Percentiles rank a stretch among this genome's conserved stretches.
phyloP scores from a whole-genome alignment of 2,329 filamentous ascomycete species.

The Periglandula ipomoeae region DNA sequence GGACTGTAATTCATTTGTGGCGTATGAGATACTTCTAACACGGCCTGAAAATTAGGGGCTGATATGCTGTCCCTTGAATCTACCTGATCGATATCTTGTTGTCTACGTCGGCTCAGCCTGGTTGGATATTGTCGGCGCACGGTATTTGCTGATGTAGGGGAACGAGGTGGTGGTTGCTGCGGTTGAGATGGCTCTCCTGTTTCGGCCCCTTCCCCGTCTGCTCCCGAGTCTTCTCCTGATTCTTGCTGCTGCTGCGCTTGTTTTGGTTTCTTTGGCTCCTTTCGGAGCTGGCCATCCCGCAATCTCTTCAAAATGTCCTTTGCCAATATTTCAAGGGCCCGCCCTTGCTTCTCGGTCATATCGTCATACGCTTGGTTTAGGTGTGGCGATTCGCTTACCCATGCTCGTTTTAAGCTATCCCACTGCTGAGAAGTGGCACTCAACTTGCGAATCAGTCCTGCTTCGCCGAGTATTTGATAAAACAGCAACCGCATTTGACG shows the following conservation, averaged over 20 bases:
- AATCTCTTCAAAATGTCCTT: slow-evolving; percentile 71
- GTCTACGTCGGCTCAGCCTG: slow-evolving; percentile 12
- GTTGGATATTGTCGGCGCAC: background rate
- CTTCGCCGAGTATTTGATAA: slow-evolving; percentile 53
- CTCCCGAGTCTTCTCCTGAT: too few relatives aligned
- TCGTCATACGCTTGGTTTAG: slow-evolving; percentile 43
- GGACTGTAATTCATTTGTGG: slow-evolving; percentile 18
- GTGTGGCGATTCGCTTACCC: slow-evolving; percentile 50
- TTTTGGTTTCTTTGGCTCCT: slow-evolving; percentile 29
- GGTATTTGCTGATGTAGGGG: background rate
- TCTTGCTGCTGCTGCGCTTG: background rate
- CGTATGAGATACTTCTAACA: slow-evolving; percentile 15
- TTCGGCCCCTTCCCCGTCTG: too few relatives aligned
- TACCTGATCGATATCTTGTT: slow-evolving; percentile 9
- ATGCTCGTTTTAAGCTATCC: slow-evolving; percentile 58
- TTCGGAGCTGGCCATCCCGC: slow-evolving; percentile 55
- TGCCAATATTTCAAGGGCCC: slow-evolving; percentile 61
- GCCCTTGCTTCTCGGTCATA: slow-evolving; percentile 42
- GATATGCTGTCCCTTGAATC: slow-evolving; percentile 14
- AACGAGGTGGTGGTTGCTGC: slow-evolving; percentile 3
- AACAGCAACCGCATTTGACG: slow-evolving; percentile 58
- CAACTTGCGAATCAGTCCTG: slow-evolving; percentile 64
- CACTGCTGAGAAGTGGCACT: slow-evolving; percentile 64
- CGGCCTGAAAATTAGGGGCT: slow-evolving; percentile 14
- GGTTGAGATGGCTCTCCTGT: background rate